These are phyloP conservation scores for Magnusiomyces tetraspermus DNA, from an alignment of 1,139 yeast genomes.

Conservation along the genomic window DNA sequence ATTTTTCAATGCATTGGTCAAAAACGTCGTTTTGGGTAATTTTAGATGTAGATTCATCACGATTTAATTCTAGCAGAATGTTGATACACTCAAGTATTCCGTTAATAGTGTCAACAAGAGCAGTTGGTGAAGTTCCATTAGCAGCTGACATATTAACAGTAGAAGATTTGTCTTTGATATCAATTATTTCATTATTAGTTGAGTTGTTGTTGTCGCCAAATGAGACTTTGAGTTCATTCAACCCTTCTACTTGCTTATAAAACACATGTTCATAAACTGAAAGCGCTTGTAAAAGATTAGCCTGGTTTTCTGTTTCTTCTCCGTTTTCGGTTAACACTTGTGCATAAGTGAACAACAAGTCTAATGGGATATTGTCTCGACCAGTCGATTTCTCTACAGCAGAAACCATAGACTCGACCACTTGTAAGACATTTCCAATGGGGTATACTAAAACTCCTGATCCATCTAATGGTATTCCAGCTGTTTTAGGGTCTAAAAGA, in stretches of 20 bases:
- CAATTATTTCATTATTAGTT: not conserved
- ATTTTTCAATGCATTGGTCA: not conserved
- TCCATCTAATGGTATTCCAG: constrained; percentile 8
- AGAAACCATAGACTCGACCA: constrained; percentile 17
- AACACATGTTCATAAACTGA: constrained; percentile 20
- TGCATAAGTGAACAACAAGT: constrained; percentile 24
- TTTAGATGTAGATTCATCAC: constrained; percentile 4
- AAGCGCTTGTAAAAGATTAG: constrained; percentile 17
- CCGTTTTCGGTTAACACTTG: constrained; percentile 25
- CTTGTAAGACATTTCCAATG: constrained; percentile 15
- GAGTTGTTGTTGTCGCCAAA: constrained; percentile 2
- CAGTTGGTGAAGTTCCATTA: constrained; percentile 8
- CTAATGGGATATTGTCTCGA: constrained; percentile 15
- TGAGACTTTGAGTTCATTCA: constrained; percentile 6
- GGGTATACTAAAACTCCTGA: constrained; percentile 7
- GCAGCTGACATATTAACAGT: constrained; percentile 4
- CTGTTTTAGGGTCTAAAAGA: constrained; percentile 10
- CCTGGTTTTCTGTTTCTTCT: constrained; percentile 20
- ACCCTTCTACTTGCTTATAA: constrained; percentile 17
- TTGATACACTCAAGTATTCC: constrained; percentile 8
- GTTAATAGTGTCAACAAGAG: constrained; percentile 12
- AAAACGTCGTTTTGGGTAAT: not conserved
- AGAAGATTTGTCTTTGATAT: not conserved
- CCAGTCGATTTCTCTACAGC: constrained; percentile 9
- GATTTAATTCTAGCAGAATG: constrained; percentile 6